A percentile compares a stretch with the other conserved stretches of the same genome.
Evolutionary conservation across 2,329 filamentous ascomycete species (phyloP).

Genomic region (Rasamsonia emersonii): DNA sequence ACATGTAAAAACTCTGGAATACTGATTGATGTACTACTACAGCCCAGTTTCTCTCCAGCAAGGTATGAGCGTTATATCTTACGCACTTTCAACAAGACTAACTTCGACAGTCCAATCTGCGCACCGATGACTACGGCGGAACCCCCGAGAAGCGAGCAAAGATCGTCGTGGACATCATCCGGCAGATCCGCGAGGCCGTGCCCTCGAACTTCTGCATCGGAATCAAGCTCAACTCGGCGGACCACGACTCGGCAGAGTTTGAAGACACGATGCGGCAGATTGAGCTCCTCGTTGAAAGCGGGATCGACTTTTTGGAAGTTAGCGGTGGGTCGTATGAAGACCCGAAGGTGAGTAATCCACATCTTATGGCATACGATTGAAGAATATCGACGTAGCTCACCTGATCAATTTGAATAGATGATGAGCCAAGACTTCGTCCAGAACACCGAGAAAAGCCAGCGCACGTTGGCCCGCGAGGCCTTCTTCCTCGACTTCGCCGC

Average conservation of each 20-base stretch:
- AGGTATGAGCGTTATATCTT: constrained; percentile 33
- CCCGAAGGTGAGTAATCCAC: constrained; percentile 30
- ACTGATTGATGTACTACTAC: background rate
- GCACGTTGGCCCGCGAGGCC: constrained; percentile 51
- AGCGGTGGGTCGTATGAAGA: constrained; percentile 53
- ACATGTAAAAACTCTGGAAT: background rate
- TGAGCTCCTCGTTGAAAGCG: constrained; percentile 29
- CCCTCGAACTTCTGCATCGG: constrained; percentile 37
- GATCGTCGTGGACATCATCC: constrained; percentile 39
- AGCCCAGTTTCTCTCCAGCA: constrained; percentile 28
- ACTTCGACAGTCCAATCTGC: no score
- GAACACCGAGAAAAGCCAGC: constrained; percentile 11
- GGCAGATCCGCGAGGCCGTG: constrained; percentile 33
- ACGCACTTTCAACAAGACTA: no score
- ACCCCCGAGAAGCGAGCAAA: constrained; percentile 37
- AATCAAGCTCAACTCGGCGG: constrained; percentile 45
- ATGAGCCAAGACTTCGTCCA: constrained; percentile 12
- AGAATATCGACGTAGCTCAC: constrained; percentile 6
- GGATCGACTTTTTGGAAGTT: constrained; percentile 58
- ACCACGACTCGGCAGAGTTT: constrained; percentile 30
- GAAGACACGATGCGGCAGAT: constrained; percentile 51
- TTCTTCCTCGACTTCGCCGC: constrained; percentile 61
- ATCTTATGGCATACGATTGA: constrained; percentile 9
- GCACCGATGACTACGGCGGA: constrained; percentile 43
- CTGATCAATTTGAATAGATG: constrained; percentile 23